These are phyloP conservation scores for Sarocladium kiliense DNA, from an alignment of 2,329 filamentous ascomycete genomes.

Conservation along the genomic window DNA sequence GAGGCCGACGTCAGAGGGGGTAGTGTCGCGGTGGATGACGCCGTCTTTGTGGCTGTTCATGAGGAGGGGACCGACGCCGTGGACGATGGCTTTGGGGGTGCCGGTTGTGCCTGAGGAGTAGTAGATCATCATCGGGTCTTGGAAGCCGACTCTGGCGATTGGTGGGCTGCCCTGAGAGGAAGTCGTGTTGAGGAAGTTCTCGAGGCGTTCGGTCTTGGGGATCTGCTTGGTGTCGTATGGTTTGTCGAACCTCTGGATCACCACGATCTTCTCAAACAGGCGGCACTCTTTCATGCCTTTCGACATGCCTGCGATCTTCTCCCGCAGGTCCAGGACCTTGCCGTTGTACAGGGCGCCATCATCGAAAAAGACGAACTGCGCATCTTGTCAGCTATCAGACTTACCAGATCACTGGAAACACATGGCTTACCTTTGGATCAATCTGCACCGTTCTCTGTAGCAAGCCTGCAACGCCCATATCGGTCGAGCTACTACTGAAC, in stretches of 20 bases:
- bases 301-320: slow-evolving; percentile 68
- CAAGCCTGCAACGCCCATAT: slow-evolving; percentile 77
- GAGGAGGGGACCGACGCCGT: slow-evolving; percentile 62
- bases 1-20: slow-evolving; percentile 35
- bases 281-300: slow-evolving; percentile 55
- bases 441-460: slow-evolving; percentile 72
- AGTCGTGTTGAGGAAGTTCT: slow-evolving; percentile 33
- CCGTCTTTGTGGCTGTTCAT: slow-evolving; percentile 55
- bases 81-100: slow-evolving; percentile 79
- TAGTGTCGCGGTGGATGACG: slow-evolving; percentile 40
- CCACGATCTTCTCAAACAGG: slow-evolving; percentile 59
- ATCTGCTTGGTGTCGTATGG: slow-evolving; percentile 55
- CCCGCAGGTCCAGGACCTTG: slow-evolving; percentile 63
- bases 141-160: slow-evolving; percentile 61
- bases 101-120: slow-evolving; percentile 82
- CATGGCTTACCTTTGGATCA: slow-evolving; percentile 55
- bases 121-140: slow-evolving; percentile 72
- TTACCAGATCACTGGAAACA: background rate
- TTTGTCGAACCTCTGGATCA: slow-evolving; percentile 59
- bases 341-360: slow-evolving; percentile 77
- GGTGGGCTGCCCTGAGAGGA: slow-evolving; percentile 27
- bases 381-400: background rate
- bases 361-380: slow-evolving; percentile 72
- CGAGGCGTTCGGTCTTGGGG: slow-evolving; percentile 38
- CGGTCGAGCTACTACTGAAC: slow-evolving; percentile 72